A percentile compares a stretch with the other conserved stretches of the same genome.
These are phyloP conservation scores for Akanthomyces muscarius DNA, from an alignment of 2,329 filamentous ascomycete genomes.

Conservation along the genomic window DNA sequence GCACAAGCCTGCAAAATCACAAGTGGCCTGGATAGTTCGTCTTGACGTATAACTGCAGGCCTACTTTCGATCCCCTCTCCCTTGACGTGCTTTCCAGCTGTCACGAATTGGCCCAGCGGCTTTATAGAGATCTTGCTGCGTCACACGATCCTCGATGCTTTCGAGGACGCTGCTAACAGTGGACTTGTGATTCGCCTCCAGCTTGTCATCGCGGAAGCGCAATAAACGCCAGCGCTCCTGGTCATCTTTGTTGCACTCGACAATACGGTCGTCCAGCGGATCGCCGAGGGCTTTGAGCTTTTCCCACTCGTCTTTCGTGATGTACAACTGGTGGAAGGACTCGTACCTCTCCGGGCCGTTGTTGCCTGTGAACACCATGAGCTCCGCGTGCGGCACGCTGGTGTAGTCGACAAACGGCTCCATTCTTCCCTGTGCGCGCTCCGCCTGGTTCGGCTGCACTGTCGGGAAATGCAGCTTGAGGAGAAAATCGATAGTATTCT, in stretches of 20 bases:
- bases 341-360: conserved; percentile 52
- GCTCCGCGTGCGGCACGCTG: conserved; percentile 65
- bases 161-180: conserved; percentile 84
- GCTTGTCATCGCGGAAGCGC: conserved; percentile 89
- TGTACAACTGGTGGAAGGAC: conserved; percentile 61
- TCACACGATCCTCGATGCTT: conserved; percentile 83
- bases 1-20: not conserved
- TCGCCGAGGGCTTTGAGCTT: conserved; percentile 67
- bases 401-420: conserved; percentile 74
- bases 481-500: conserved; percentile 93
- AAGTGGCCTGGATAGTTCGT: not conserved
- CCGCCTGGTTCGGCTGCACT: conserved; percentile 63
- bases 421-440: conserved; percentile 62
- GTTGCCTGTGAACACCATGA: conserved; percentile 66
- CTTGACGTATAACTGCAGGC: not conserved
- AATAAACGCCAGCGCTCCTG: conserved; percentile 78
- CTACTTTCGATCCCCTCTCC: conserved; percentile 26
- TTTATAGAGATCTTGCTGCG: conserved; percentile 71
- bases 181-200: conserved; percentile 80
- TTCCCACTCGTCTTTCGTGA: conserved; percentile 80
- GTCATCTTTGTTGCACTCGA: conserved; percentile 83
- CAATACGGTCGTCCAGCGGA: conserved; percentile 79
- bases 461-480: conserved; percentile 72
- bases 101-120: conserved; percentile 68
- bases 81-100: conserved; percentile 68